Conservation (phyloP, 2,329 filamentous ascomycete species). For the Juglanconis oblonga region DNA sequence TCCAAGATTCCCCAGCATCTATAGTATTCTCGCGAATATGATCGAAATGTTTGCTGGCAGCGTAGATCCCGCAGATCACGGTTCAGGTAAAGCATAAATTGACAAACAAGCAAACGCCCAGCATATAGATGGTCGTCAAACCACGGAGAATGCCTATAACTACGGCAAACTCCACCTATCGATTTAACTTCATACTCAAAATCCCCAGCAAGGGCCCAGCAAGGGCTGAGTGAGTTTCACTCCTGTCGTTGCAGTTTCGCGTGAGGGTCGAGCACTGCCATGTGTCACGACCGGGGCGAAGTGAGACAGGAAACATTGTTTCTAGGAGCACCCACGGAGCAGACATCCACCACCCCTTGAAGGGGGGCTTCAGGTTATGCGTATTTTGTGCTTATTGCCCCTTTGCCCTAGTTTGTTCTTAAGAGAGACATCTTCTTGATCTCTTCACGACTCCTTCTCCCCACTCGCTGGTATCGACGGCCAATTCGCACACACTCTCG, state of each 20-base stretch:
- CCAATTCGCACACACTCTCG: too few relatives aligned
- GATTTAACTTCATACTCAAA: too few relatives aligned
- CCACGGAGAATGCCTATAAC: too few relatives aligned
- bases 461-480: too few relatives aligned
- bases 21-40: too few relatives aligned
- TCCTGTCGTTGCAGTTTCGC: background rate
- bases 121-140: too few relatives aligned
- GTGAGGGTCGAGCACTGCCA: background rate
- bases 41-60: background rate
- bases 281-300: background rate
- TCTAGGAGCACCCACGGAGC: background rate
- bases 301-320: background rate
- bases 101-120: too few relatives aligned
- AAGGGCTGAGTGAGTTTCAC: too few relatives aligned
- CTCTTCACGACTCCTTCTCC: background rate
- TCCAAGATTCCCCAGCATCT: too few relatives aligned
- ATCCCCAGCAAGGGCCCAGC: too few relatives aligned
- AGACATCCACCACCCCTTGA: too few relatives aligned
- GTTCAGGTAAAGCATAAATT: background rate
- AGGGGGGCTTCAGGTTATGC: background rate
- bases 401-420: background rate
- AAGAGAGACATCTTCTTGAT: background rate
- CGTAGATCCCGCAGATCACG: background rate
- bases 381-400: background rate
- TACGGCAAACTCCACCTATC: too few relatives aligned